Evolutionary conservation across 2,329 filamentous ascomycete species (phyloP).

Genomic region (Aspergillus brunneoviolaceus): DNA sequence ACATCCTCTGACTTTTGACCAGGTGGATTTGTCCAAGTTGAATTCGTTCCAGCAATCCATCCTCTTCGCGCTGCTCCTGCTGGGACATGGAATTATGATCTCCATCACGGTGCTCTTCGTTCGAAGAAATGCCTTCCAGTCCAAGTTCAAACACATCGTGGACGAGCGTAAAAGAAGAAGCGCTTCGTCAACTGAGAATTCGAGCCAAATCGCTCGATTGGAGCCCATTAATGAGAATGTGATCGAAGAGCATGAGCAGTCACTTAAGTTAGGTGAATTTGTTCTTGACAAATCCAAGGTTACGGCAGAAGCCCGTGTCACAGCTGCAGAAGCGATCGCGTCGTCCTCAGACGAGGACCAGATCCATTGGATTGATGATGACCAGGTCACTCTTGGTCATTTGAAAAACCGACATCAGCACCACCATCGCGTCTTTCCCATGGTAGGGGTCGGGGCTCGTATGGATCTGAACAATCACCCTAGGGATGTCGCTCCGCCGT

Average conservation of each 20-base stretch:
- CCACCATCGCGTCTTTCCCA: conserved; percentile 33
- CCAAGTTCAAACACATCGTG: conserved; percentile 57
- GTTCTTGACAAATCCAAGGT: conserved; percentile 1
- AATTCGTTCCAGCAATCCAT: conserved; percentile 68
- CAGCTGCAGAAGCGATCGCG: conserved; percentile 1
- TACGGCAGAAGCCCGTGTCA: conserved; percentile 1
- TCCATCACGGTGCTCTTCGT: conserved; percentile 63
- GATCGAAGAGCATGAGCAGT: background rate
- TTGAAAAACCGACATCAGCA: conserved; percentile 15
- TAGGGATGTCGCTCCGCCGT: conserved; percentile 25
- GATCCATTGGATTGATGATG: conserved; percentile 31
- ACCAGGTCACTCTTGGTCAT: conserved; percentile 29
- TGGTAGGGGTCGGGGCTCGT: conserved; percentile 38
- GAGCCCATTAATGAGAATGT: background rate
- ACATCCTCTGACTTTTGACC: conserved; percentile 6
- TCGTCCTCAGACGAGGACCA: conserved; percentile 12
- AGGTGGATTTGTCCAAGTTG: conserved; percentile 54
- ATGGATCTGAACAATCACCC: conserved; percentile 38
- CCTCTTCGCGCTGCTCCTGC: conserved; percentile 63
- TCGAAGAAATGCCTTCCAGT: conserved; percentile 62
- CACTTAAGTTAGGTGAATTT: background rate
- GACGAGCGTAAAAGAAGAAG: conserved; percentile 27
- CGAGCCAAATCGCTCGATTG: background rate
- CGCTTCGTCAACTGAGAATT: background rate
- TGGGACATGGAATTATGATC: conserved; percentile 67